A percentile compares a stretch with the other conserved stretches of the same genome.
Conservation (phyloP, 352 stramenopile species). For the Globisporangium cederbergense region DNA sequence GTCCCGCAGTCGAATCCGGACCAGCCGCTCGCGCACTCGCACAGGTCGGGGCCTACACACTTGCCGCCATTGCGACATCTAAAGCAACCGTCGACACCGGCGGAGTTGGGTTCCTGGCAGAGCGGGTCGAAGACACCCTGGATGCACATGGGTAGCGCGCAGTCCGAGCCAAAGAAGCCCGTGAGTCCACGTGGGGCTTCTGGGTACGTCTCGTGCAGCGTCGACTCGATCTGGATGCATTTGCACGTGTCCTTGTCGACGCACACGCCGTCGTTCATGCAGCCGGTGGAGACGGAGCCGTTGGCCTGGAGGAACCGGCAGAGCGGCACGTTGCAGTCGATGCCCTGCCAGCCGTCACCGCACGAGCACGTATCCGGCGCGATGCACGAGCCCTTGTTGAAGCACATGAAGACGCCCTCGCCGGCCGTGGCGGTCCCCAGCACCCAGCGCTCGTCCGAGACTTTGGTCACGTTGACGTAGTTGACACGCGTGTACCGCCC, state of each 20-base stretch:
- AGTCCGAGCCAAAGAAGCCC: conserved; percentile 92
- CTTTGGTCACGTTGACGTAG: conserved; percentile 90
- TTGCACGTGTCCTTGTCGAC: conserved; percentile 89
- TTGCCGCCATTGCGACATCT: conserved; percentile 92
- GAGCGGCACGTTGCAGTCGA: conserved; percentile 93
- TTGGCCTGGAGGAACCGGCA: conserved; percentile 79
- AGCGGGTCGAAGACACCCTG: conserved; percentile 94
- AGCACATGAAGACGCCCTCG: conserved; percentile 95
- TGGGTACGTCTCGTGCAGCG: conserved; percentile 74
- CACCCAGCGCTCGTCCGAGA: conserved; percentile 65
- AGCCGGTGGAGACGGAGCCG: conserved; percentile 72
- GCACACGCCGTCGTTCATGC: conserved; percentile 92
- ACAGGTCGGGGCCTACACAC: conserved; percentile 90
- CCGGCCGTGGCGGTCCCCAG: conserved; percentile 53
- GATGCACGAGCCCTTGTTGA: conserved; percentile 92
- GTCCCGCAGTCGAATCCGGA: conserved; percentile 92
- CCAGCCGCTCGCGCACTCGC: conserved; percentile 91
- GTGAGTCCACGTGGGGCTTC: conserved; percentile 81
- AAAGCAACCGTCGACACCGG: conserved; percentile 90
- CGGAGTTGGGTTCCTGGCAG: conserved; percentile 48
- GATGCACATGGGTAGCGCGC: conserved; percentile 93
- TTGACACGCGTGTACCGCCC: conserved; percentile 87
- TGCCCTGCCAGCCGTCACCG: conserved; percentile 89
- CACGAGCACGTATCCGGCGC: conserved; percentile 90
- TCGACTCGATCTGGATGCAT: conserved; percentile 88